These are phyloP conservation scores for Cantharellus anzutake DNA, from an alignment of 768 basidiomycete species.

Conservation along the genomic window DNA sequence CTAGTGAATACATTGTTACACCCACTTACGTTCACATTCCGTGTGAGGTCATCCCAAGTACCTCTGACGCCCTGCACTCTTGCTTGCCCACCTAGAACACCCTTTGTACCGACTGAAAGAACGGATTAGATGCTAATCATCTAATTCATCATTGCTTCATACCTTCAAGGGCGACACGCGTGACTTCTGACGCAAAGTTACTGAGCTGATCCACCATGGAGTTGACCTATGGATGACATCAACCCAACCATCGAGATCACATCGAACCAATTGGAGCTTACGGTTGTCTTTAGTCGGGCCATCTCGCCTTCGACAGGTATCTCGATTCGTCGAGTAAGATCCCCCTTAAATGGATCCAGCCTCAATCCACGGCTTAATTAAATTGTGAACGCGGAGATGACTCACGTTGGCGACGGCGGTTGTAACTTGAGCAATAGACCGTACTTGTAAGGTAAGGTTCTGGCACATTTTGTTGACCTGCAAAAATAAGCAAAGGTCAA, in stretches of 20 bases:
- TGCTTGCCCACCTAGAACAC: constrained; percentile 23
- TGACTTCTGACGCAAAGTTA: constrained; percentile 25
- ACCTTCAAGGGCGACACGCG: constrained; percentile 18
- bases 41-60: constrained; percentile 26
- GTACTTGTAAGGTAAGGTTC: constrained; percentile 24
- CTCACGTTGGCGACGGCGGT: constrained; percentile 19
- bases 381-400: neutral
- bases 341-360: constrained; percentile 13
- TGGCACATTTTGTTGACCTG: constrained; percentile 23
- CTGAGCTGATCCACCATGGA: constrained; percentile 25
- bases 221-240: constrained; percentile 16
- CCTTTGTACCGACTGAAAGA: constrained; percentile 22
- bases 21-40: constrained; percentile 20
- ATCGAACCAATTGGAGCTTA: neutral
- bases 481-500: neutral
- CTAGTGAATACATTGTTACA: neutral
- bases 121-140: too few species aligned
- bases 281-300: constrained; percentile 23
- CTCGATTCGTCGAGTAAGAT: constrained; percentile 25
- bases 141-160: neutral
- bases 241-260: neutral
- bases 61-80: constrained; percentile 26
- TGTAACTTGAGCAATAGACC: constrained; percentile 21
- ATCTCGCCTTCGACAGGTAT: constrained; percentile 29
- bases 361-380: neutral